Conservation (phyloP, 306 rosid species). For the Cercis canadensis region DNA sequence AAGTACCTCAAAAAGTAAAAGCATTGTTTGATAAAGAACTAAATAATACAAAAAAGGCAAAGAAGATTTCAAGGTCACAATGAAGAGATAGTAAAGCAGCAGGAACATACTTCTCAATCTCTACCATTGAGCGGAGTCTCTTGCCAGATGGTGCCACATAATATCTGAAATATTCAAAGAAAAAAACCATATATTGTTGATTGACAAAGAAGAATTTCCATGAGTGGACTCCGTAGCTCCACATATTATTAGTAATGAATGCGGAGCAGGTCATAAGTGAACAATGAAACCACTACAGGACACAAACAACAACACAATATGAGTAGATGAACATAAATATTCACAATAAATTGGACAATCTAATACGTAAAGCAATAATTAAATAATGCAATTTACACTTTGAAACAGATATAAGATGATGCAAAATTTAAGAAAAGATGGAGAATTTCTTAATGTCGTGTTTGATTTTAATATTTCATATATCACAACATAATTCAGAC, state of each 20-base stretch:
- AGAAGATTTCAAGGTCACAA: constrained; percentile 11
- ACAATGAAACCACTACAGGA: background rate
- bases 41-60: constrained; percentile 26
- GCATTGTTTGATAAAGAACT: constrained; percentile 9
- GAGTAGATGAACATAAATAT: background rate
- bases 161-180: constrained; percentile 61
- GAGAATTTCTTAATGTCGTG: too few species aligned
- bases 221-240: constrained; percentile 15
- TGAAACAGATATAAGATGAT: too few species aligned
- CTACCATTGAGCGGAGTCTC: constrained; percentile 90
- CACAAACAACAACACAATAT: background rate
- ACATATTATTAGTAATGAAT: background rate
- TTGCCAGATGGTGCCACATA: constrained; percentile 88
- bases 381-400: too few species aligned
- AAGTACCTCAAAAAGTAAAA: constrained; percentile 62
- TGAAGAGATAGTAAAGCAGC: constrained; percentile 27
- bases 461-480: too few species aligned
- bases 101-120: constrained; percentile 73
- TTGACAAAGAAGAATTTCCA: constrained; percentile 30
- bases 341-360: too few species aligned
- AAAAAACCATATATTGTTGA: constrained; percentile 29
- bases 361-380: too few species aligned
- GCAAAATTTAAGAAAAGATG: too few species aligned
- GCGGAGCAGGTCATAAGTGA: background rate
- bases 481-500: too few species aligned